Evolutionary conservation across 805 yeast genomes (phyloP), one percentile per base, ranked within the genome.

Genomic region (Candida jianshihensis): DNA sequence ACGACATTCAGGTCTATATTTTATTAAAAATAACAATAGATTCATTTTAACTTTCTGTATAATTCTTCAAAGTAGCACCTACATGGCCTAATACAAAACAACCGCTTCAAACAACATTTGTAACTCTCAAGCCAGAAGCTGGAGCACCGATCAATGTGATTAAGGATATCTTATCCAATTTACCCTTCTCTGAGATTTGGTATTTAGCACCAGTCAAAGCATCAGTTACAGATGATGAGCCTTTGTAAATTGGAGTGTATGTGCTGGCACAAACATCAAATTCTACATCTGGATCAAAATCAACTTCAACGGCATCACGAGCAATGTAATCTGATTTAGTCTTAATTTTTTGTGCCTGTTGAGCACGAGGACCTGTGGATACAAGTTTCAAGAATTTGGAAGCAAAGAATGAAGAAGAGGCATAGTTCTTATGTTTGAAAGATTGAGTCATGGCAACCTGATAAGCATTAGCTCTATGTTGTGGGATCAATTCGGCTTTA

Each of bases 361-460:
- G 96, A 13, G 89, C 88, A 59, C 88, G 81, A 32, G 88, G 70
- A 14, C 96, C 96, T 14, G 75, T 57, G 2, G 81, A 49, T 39
- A 77, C 74, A 35, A 88, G 70, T 51, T 75, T 70, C 55, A 92
- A 70, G 55, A 84, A 81, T 61, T 87, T 89, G 17, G 73, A 68
- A 0, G 98, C 97, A 68, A 92, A 92, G 54, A 78, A 79, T 6
- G 96, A 77, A 2, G 98, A 96, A 41, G 82, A 75, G 4, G 89
- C 81, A 63, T 64, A 92, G 63, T 92, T 90, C 60, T 89, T 88
- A 57, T 81, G 71, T 57, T 83, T 85, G 72, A 85, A 88, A 27
- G 92, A 77, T 66, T 86, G 95, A 31, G 83, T 78, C 92, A 90
- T 84, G 27, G 99, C 98, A 38, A 88, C 96, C 59, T 87, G 94